A percentile compares a stretch with the other conserved stretches of the same genome.
Conservation (phyloP, 1,139 yeast species). For the Sugiyamaella pinicola region DNA sequence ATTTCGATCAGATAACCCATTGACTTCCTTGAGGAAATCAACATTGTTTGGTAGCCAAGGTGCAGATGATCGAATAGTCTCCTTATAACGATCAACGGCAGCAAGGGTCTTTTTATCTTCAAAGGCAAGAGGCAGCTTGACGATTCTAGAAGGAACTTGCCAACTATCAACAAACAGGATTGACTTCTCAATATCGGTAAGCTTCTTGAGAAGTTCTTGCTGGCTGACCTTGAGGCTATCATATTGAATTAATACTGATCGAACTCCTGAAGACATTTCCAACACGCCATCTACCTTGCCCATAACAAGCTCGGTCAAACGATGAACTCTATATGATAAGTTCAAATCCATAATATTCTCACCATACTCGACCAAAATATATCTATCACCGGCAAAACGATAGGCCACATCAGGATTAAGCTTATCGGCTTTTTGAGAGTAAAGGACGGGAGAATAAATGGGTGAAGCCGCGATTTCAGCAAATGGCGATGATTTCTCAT, state of each 20-base stretch:
- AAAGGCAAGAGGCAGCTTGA: constrained; percentile 92
- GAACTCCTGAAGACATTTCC: constrained; percentile 96
- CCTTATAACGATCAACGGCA: constrained; percentile 87
- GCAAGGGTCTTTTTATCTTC: constrained; percentile 87
- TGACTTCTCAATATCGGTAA: constrained; percentile 74
- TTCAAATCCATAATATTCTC: constrained; percentile 84
- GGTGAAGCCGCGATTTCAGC: constrained; percentile 13
- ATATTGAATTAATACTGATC: constrained; percentile 88
- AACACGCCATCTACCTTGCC: constrained; percentile 68
- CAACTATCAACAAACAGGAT: constrained; percentile 74
- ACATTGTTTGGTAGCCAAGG: constrained; percentile 99
- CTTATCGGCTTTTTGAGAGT: constrained; percentile 46
- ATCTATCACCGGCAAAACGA: constrained; percentile 97
- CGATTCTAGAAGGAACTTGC: constrained; percentile 79
- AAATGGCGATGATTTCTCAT: constrained; percentile 11
- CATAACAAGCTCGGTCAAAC: constrained; percentile 69
- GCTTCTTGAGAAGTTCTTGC: constrained; percentile 57
- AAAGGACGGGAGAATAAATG: constrained; percentile 56
- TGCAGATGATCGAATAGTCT: constrained; percentile 88
- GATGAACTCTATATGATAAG: constrained; percentile 79
- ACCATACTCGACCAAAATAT: constrained; percentile 88
- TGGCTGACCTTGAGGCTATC: constrained; percentile 65
- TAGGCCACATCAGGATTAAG: constrained; percentile 73
- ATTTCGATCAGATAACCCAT: constrained; percentile 67
- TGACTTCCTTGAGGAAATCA: constrained; percentile 87